Evolutionary conservation across 148 eudicot species (phyloP).

Genomic region (Gaultheria prostrata): DNA sequence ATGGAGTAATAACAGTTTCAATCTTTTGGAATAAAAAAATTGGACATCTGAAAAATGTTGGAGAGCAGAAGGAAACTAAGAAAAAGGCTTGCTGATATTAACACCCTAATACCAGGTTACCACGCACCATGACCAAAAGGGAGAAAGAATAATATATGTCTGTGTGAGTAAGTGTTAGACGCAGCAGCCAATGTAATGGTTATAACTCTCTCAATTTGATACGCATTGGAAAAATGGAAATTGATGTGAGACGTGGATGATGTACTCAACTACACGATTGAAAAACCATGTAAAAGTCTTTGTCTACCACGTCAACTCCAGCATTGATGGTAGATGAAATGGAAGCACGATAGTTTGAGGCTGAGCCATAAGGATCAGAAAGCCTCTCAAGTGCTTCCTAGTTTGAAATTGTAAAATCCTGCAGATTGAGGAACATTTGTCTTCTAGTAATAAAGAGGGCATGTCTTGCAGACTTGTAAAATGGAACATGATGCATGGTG

Average conservation of each 20-base stretch:
- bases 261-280: too few species aligned
- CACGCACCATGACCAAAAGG: not conserved
- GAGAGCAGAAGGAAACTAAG: not conserved
- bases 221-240: too few species aligned
- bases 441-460: not conserved
- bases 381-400: slow-evolving; percentile 88
- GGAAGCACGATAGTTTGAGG: slow-evolving; percentile 61
- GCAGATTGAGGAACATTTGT: slow-evolving; percentile 15
- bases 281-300: too few species aligned
- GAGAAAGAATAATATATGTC: not conserved
- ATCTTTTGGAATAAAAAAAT: not conserved
- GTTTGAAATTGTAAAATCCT: slow-evolving; percentile 89
- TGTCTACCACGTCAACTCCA: slow-evolving; percentile 95
- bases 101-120: not conserved
- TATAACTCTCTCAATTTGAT: too few species aligned
- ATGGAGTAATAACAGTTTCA: not conserved
- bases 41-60: not conserved
- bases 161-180: too few species aligned
- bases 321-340: slow-evolving; percentile 61
- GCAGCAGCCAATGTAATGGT: too few species aligned
- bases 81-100: not conserved
- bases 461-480: not conserved
- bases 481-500: not conserved
- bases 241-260: too few species aligned
- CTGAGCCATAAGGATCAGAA: slow-evolving; percentile 51